Base-by-base conservation (phyloP, 2,329 filamentous ascomycete species). In the Thelonectria rubi region DNA sequence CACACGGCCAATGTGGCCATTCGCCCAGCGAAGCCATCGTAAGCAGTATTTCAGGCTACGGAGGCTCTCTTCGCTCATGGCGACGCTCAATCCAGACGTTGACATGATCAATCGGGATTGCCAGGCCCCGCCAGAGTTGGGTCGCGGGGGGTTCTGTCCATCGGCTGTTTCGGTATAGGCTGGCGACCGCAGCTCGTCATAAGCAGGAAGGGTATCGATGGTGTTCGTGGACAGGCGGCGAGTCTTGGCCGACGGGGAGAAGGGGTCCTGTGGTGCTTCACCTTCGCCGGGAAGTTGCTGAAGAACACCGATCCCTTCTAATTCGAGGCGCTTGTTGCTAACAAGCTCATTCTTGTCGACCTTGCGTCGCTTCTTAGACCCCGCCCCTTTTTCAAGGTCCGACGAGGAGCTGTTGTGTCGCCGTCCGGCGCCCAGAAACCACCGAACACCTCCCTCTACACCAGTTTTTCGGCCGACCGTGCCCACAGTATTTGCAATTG, bases 61-160 rank as follows among this genome's bases (percentile, higher is more conserved):
- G 9, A 97, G 80, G 20, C 92, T 97, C 72, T 95, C 91, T 17
- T 96, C 91, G 71, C 91, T 96, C 85, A 99, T 93, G 1, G 95
- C 93, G 15, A 97, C 90, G 65, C 93, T 93, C 1, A 98, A 84
- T 0, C 93, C 94, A 1, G 93, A 97, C 0, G 94, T 97, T 5
- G 92, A 94, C 75, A 97, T 91, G 67, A 97, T 91, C 17, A 97
- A 81, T 14, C 93, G 88, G 11, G 91, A 92, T 63, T 91, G 92
- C 93, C 93, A 96, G 72, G 82, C 74, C 18, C 71, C 72, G 17
- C 69, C 75, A 6, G 76, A 72, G 14, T 70, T 65, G 9, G 69
- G 63, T 20, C 73, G 70, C 2, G 75, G 72, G 1, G 67, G 65
- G 53, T 62, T 67, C 42, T 78, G 69, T 15, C 72, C 74, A 61